Base-by-base conservation (phyloP, 345 rosid genomes). In the Hevea brasiliensis region DNA sequence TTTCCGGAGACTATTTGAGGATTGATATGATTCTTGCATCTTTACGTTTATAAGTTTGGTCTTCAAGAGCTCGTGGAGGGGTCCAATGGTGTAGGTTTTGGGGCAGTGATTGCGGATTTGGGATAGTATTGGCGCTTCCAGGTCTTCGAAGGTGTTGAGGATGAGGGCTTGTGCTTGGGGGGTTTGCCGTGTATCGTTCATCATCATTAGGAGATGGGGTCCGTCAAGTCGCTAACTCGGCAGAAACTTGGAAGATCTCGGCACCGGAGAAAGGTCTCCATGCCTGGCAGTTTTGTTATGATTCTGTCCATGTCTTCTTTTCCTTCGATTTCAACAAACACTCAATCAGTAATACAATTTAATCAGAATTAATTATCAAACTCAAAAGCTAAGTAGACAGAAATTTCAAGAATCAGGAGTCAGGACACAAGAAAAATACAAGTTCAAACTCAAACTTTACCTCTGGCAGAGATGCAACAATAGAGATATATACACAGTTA, bases 101-200 rank as follows among this genome's bases (percentile, higher is more conserved):
- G 78, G 81, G 71, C 81, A 84, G 26, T 76, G 69, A 41, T 76
- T 74, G 26, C 84, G 78, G 3, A 88, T 88, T 3, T 60, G 81
- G 10, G 87, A 48, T 27, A 93, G 50, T 44, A 87, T 84, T 6
- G 85, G 82, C 26, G 51, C 78, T 57, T 91, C 97, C 0, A 91
- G 85, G 66, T 87, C 91, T 67, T 87, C 88, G 21, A 88, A 81
- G 0, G 91, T 88, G 90, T 91, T 87, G 59, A 93, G 78, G 50
- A 93, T 86, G 6, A 93, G 71, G n/a, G 79, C 94, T 24, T 70
- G 71, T 10, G 85, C 87, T 59, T 26, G 42, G 1, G 79, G 40
- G 76, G 78, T 73, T 58, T 14, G 64, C 68, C 62, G 65, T 6
- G 90, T 81, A 77, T 76, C 74, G 11, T 64, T 72, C 5, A 53